Base-by-base conservation (phyloP, 2,329 filamentous ascomycete genomes). In the Diaporthe citri region DNA sequence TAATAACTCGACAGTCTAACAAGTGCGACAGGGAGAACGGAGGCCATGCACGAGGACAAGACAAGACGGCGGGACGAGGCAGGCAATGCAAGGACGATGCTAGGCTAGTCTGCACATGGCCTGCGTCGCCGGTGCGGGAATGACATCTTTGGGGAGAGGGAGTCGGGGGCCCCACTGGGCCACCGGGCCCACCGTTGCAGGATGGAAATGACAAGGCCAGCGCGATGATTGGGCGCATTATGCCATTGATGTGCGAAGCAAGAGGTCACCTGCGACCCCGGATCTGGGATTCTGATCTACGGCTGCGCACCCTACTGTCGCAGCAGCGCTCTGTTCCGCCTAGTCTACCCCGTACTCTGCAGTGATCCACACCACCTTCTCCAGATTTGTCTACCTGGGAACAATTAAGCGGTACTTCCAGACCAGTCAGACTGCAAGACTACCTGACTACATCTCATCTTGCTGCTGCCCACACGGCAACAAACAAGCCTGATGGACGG, bases 361-460 rank as follows among this genome's bases (percentile, higher is more conserved):
- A 10, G 55, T 34, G 69, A 59, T 59, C 69, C 69, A 71, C 69
- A 71, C 69, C 69, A 48, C 55, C 69, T 71, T 71, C 69, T 71
- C 69, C 69, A 60, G 69, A 60, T 46, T 62, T 60, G 15, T n/a
- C 43, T 39, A 39, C 41, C 70, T 51, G 41, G 59, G 59, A 46
- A 46, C 59, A 43, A 48, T 31, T 25, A 66, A 66, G 28, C 60
- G 60, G 41, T 48, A 25, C 28, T 17, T 7, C 41, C 12, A 20
- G 28, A 10, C 25, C 51, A 25, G n/a, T 17, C n/a, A 52, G 51
- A 15, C 12, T 25, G n/a, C 51, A 2, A 13, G 10, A 13, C 43
- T 13, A 39, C 36, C 36, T 9, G n/a, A 15, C 4, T 52, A 52
- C n/a, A 13, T 52, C 51, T 13, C 10, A 28, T 57, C 55, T n/a